phyloP scores from a whole-genome alignment of 2,329 filamentous ascomycete genomes.

The Colletotrichum magnum region DNA sequence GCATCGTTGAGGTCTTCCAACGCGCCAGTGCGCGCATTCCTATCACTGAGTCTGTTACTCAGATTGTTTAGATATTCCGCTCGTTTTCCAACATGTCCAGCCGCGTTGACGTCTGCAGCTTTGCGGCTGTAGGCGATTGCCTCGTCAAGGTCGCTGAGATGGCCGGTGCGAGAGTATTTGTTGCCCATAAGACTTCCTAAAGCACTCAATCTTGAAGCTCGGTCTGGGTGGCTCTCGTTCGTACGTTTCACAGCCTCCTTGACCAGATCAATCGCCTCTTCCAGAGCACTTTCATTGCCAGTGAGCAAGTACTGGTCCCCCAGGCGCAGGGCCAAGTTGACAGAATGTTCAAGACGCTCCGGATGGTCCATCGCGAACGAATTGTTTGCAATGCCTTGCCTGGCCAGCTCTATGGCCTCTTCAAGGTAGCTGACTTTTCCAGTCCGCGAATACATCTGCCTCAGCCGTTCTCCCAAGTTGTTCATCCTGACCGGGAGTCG shows the following conservation, averaged over 20 bases:
- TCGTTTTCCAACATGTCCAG: neutral
- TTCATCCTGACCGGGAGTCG: neutral
- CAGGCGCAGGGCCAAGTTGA: neutral
- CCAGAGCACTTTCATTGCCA: neutral
- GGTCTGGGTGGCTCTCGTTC: neutral
- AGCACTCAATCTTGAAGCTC: neutral
- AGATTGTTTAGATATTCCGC: neutral
- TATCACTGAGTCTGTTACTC: neutral
- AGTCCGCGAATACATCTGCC: neutral
- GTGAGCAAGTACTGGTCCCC: neutral
- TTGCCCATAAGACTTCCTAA: neutral
- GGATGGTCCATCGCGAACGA: neutral
- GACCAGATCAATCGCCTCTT: neutral
- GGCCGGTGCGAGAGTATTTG: neutral
- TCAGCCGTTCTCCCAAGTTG: neutral
- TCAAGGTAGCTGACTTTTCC: neutral
- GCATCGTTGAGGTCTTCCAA: neutral
- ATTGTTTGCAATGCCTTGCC: neutral
- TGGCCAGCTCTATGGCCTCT: neutral
- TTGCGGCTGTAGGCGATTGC: neutral
- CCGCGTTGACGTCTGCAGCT: rapidly evolving
- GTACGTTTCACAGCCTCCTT: neutral
- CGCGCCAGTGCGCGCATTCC: neutral
- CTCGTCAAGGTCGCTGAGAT: neutral
- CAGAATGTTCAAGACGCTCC: neutral